These are phyloP conservation scores for Rhazya stricta DNA, from an alignment of 257 asterid species.

Conservation along the genomic window DNA sequence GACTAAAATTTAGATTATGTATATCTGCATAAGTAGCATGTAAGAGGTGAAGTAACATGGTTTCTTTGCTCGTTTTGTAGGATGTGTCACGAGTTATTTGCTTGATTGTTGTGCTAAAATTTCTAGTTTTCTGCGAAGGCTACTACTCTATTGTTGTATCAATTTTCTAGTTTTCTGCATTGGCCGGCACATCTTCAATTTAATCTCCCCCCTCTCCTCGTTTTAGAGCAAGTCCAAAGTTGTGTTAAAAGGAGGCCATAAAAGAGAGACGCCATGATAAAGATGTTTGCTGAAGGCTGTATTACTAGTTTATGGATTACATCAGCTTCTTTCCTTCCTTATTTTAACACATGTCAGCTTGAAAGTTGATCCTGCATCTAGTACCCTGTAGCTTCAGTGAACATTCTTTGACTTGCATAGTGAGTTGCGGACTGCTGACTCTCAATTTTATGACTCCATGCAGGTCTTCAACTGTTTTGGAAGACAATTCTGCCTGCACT, in stretches of 20 bases:
- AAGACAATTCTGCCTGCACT: constrained; percentile 71
- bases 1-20: not conserved
- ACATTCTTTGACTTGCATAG: not conserved
- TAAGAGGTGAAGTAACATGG: not conserved
- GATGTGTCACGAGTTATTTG: not conserved
- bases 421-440: not conserved
- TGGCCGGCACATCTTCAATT: too few species aligned
- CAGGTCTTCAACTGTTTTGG: constrained; percentile 90
- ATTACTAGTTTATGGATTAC: not conserved
- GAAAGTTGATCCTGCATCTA: not conserved
- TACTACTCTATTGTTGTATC: not conserved
- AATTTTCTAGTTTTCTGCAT: not conserved
- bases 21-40: not conserved
- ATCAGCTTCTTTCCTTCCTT: not conserved
- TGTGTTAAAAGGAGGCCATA: too few species aligned
- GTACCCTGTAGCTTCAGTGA: not conserved
- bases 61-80: not conserved
- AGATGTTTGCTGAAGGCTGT: not conserved
- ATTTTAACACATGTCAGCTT: not conserved
- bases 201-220: too few species aligned
- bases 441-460: constrained; percentile 2
- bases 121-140: too few species aligned
- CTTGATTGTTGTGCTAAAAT: not conserved
- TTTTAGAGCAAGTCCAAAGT: too few species aligned
- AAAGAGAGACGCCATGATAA: too few species aligned